These are phyloP conservation scores for Phylloporus rhodoxanthus DNA, from an alignment of 768 basidiomycete species.

Conservation along the genomic window DNA sequence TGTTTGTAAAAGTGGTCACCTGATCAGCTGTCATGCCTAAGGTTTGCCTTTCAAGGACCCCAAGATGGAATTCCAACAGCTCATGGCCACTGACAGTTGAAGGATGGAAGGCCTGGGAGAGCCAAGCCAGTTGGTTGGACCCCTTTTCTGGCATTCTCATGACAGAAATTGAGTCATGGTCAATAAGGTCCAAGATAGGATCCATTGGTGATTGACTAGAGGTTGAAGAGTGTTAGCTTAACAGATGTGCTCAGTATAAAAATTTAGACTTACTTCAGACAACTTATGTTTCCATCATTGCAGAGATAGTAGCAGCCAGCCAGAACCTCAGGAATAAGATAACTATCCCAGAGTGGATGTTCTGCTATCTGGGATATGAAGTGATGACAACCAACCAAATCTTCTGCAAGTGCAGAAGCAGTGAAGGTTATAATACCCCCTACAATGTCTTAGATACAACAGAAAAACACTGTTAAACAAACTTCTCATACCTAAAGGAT, in stretches of 20 bases:
- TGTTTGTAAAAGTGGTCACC: conserved; percentile 36
- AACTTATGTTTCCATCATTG: neutral
- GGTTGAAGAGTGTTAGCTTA: neutral
- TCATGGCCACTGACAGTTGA: conserved; percentile 28
- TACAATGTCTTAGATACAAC: conserved; percentile 22
- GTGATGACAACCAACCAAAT: conserved; percentile 43
- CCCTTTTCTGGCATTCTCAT: conserved; percentile 43
- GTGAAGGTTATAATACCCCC: conserved; percentile 74
- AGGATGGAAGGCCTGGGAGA: conserved; percentile 19
- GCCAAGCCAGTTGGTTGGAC: conserved; percentile 17
- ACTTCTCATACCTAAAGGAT: conserved; percentile 50
- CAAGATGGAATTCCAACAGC: conserved; percentile 38
- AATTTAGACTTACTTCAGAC: conserved; percentile 9
- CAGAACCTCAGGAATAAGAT: conserved; percentile 58
- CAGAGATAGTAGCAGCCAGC: conserved; percentile 35
- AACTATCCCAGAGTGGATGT: conserved; percentile 67
- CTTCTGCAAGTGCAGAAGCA: conserved; percentile 49
- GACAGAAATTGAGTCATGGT: conserved; percentile 51
- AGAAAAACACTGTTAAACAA: neutral
- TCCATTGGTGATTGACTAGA: conserved; percentile 12
- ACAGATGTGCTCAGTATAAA: neutral
- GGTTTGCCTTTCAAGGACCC: conserved; percentile 17
- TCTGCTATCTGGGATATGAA: conserved; percentile 46
- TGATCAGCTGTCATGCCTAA: conserved; percentile 31
- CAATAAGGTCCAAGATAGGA: conserved; percentile 32